Base-by-base conservation (phyloP, 2,329 filamentous ascomycete species). In the Metarhizium brunneum region DNA sequence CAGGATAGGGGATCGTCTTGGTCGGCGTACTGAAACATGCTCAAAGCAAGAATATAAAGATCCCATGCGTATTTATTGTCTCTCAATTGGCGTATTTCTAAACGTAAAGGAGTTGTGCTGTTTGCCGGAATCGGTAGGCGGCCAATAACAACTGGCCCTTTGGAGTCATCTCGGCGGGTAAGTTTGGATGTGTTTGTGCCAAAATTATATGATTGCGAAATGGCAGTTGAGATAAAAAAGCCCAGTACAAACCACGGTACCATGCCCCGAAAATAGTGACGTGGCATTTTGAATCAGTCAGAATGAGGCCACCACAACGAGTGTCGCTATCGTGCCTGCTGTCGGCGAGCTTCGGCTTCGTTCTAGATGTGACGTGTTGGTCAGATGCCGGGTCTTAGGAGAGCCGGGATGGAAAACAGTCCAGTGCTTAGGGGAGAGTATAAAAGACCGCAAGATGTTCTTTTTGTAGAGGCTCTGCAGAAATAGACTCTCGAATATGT, bases 41-140 rank as follows among this genome's bases (percentile, higher is more conserved):
- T 82, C 63, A 94, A 77, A 13, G 86, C 87, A 51, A 92, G 78
- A 30, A 95, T 74, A 68, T 87, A 95, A 57, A 95, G 71, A 66
- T 88, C 90, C 83, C 86, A 90, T 65, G 81, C 79, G 63, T 89
- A 83, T 8, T 77, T 66, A 56, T 88, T 79, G 54, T 78, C 71
- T 60, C 82, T 74, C 62, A 95, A 75, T 43, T 86, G 73, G 49
- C 85, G 78, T 60, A 95, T 81, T 65, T 94, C 88, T 52, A 78
- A 76, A 60, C 90, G 81, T 42, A 73, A 55, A 13, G 73, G 76
- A 8, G 75, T 60, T 16, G 70, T 71, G 47, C 69, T 72, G 58
- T 76, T 71, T 30, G 59, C 60, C 50, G 69, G 61, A 6, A 67
- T 61, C 11, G 75, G 75, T 13, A 77, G 67, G 8, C 72, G 71